Base-by-base conservation (phyloP, 148 eudicot species). In the Rhododendron molle region DNA sequence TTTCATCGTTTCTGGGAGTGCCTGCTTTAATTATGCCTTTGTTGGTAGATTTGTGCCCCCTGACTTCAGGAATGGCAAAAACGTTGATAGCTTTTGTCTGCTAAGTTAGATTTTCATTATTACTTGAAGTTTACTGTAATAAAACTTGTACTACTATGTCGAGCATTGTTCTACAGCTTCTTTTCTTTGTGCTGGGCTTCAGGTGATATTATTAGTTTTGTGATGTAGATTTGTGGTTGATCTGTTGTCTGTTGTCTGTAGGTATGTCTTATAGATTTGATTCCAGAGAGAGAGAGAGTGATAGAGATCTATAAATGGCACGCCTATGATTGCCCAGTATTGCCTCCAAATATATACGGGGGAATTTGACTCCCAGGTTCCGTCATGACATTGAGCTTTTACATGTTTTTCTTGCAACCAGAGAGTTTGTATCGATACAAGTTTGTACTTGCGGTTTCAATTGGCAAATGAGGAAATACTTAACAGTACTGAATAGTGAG, bases 21-120 rank as follows among this genome's bases (percentile, higher is more conserved):
- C 83, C 30, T 81, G 49, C 83, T 81, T 81, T 34, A 40, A 16
- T 81, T 81, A 9, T 18, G 26, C 71, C 83, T 36, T 56, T 4
- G 15, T 80, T 14, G 13, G 38, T 80, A 34, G 26, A 38, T 34
- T 36, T 81, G 32, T 36, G 30, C 14, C 21, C 4, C 46, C 67
- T 7, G 71, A 30, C n/a, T 54, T 81, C 28, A 81, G 11, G 15
- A 67, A 67, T 54, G 54, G 34, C 23, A 34, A 50, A 44, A 47
- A 56, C 34, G 69, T 56, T 81, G 9, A n/a, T 28, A 26, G 10
- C 23, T 34, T 81, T 15, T 34, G 83, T 81, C 18, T 81, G 83
- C 26, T 52, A 34, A 18, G 82, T 34, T 15, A 56, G 67, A 32
- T 32, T 44, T 1, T 3, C 6, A 1, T 32, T 81, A 16, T 67